Evolutionary conservation across 495 filamentous ascomycete species (phyloP), one percentile per base, ranked within the genome.

Genomic region (Xylaria venustula): DNA sequence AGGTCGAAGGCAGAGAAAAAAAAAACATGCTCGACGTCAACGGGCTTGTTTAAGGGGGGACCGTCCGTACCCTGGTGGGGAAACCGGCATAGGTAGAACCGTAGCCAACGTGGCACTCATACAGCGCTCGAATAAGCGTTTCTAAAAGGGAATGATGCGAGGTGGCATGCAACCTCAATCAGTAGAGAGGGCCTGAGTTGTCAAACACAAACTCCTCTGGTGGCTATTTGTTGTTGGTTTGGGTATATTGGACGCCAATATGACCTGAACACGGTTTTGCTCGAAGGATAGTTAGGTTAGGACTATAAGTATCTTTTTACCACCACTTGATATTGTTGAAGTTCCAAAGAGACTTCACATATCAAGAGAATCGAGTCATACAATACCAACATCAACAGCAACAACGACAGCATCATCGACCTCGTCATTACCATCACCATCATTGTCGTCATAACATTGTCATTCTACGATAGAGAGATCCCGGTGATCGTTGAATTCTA

Each of bases 81-180:
- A 71, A 67, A 65, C 67, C 69, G 69, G 69, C 68, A 65, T 67
- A 69, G 69, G 66, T 67, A 64, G 60, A 69, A 69, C 64, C 64
- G 61, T 65, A 65, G 69, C 63, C 67, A 71, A 71, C 69, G 69
- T 71, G 69, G 69, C 69, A 69, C 68, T 67, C 68, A 65, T 67
- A 63, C 64, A 69, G 68, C 62, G 64, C 63, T 66, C 64, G 66
- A 69, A 64, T 59, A 63, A 69, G 59, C 60, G 62, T 67, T 65
- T 65, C 68, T 64, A 63, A 67, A 63, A 59, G 12, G 69, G 61
- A 60, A 69, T 58, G 66, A 58, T 62, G 69, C 57, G 61, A 69
- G 68, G 62, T 71, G 69, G 69, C 69, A 71, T 71, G 69, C 69
- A 71, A 71, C 69, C 69, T 67, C 63, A 69, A 71, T 69, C 64